These are phyloP conservation scores for Margaritispora aquatica DNA, from an alignment of 495 filamentous ascomycete species.

Conservation along the genomic window DNA sequence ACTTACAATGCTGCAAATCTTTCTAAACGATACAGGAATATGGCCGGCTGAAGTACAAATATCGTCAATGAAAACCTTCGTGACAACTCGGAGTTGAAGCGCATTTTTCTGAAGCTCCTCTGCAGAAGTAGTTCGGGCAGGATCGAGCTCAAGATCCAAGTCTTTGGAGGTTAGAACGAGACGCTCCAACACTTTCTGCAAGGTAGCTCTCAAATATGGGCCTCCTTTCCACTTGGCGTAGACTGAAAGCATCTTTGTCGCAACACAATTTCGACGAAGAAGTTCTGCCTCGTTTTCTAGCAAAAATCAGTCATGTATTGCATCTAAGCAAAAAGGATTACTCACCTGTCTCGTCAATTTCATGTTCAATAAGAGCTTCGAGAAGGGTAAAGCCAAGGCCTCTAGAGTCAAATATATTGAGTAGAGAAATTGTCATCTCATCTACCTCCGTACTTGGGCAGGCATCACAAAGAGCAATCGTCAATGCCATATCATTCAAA, in stretches of 20 bases:
- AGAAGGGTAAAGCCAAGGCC: constrained; percentile 53
- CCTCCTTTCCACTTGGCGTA: constrained; percentile 64
- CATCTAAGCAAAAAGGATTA: neutral
- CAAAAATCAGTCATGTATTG: neutral
- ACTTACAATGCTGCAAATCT: constrained; percentile 55
- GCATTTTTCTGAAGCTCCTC: constrained; percentile 57
- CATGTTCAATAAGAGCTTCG: constrained; percentile 57
- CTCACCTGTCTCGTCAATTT: constrained; percentile 54
- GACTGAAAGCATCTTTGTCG: constrained; percentile 62
- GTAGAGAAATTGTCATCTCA: constrained; percentile 55
- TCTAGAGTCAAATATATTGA: constrained; percentile 61
- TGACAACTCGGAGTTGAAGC: constrained; percentile 51
- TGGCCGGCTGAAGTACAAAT: constrained; percentile 51
- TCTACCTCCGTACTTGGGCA: constrained; percentile 61
- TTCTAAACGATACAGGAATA: constrained; percentile 56
- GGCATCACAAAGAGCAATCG: constrained; percentile 53
- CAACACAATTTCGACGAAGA: constrained; percentile 55
- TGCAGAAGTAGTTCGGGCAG: constrained; percentile 43
- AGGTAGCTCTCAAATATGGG: constrained; percentile 52
- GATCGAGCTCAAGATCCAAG: constrained; percentile 59
- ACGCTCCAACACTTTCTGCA: constrained; percentile 55
- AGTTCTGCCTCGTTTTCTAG: constrained; percentile 58
- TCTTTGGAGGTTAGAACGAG: constrained; percentile 54
- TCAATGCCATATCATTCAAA: constrained; percentile 50
- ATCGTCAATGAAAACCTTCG: constrained; percentile 60